phyloP scores from a whole-genome alignment of 2,329 filamentous ascomycete genomes.

The Aureobasidium sp. region DNA sequence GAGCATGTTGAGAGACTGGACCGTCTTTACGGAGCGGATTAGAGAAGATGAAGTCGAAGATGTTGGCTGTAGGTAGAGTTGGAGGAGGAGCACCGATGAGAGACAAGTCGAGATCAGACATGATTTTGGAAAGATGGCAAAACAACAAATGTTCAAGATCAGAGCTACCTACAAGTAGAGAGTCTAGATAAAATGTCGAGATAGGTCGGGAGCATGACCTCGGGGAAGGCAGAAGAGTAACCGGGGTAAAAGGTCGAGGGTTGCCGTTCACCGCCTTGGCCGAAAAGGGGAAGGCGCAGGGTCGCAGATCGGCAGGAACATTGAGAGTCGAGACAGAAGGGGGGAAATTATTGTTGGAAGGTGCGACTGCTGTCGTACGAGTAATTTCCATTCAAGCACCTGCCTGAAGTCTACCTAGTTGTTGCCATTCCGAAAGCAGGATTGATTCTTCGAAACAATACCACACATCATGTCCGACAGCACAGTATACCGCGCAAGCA shows the following conservation, averaged over 20 bases:
- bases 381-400: constrained; percentile 9
- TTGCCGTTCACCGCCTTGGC: constrained; percentile 13
- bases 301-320: not conserved
- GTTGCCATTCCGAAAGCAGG: not conserved
- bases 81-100: not conserved
- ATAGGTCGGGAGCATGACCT: not conserved
- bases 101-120: constrained; percentile 13
- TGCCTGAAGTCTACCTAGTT: not conserved
- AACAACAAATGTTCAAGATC: not conserved
- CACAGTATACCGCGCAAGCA: constrained; percentile 79
- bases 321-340: constrained; percentile 13
- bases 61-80: not conserved
- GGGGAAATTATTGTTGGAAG: constrained; percentile 11
- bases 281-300: constrained; percentile 1
- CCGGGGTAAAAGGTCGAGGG: constrained; percentile 6
- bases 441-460: not conserved
- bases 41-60: constrained; percentile 16
- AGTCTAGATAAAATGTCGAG: constrained; percentile 1
- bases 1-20: constrained; percentile 11
- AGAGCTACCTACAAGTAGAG: constrained; percentile 4
- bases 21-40: constrained; percentile 11
- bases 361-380: constrained; percentile 10
- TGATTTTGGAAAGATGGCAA: not conserved
- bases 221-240: not conserved
- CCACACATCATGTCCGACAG: constrained; percentile 33